These are phyloP conservation scores for Setomelanomma holmii DNA, from an alignment of 2,329 filamentous ascomycete genomes.

Conservation along the genomic window DNA sequence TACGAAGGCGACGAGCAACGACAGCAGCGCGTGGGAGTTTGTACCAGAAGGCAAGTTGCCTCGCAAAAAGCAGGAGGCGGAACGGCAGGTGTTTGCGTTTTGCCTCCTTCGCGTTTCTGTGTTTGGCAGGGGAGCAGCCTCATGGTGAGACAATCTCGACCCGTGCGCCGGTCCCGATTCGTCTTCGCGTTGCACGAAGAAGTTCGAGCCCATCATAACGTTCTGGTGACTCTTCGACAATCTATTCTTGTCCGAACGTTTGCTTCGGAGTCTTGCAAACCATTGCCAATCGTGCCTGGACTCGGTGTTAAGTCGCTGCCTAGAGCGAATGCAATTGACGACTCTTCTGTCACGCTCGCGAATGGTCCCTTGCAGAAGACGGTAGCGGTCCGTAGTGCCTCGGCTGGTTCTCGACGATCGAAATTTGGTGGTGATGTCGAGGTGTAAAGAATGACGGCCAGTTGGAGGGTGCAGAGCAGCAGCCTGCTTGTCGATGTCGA, in stretches of 20 bases:
- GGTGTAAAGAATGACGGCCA: constrained; percentile 30
- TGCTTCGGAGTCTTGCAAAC: constrained; percentile 17
- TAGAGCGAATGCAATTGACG: neutral
- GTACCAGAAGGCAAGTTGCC: constrained; percentile 16
- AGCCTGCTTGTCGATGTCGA: constrained; percentile 25
- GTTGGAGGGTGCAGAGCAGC: constrained; percentile 17
- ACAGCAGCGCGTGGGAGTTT: constrained; percentile 25
- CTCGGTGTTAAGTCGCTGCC: neutral
- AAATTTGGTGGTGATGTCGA: neutral
- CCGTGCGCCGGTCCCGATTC: constrained; percentile 29
- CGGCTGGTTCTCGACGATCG: neutral
- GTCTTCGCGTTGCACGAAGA: constrained; percentile 20
- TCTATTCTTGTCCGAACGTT: constrained; percentile 26
- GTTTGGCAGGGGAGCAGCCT: constrained; percentile 18
- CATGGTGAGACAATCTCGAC: constrained; percentile 44
- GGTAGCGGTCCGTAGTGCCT: neutral
- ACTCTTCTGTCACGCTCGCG: neutral
- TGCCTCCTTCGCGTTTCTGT: constrained; percentile 22
- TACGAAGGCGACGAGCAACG: constrained; percentile 35
- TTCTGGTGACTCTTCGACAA: constrained; percentile 8
- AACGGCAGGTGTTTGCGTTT: constrained; percentile 27
- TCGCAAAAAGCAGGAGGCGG: constrained; percentile 22
- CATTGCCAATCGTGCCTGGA: constrained; percentile 23
- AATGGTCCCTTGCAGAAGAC: constrained; percentile 27
- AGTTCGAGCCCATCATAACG: constrained; percentile 24